Percentiles rank a stretch among this genome's conserved stretches.
Evolutionary conservation across 1,284 basidiomycete genomes (phyloP).

Genomic region (Schizopora paradoxa): DNA sequence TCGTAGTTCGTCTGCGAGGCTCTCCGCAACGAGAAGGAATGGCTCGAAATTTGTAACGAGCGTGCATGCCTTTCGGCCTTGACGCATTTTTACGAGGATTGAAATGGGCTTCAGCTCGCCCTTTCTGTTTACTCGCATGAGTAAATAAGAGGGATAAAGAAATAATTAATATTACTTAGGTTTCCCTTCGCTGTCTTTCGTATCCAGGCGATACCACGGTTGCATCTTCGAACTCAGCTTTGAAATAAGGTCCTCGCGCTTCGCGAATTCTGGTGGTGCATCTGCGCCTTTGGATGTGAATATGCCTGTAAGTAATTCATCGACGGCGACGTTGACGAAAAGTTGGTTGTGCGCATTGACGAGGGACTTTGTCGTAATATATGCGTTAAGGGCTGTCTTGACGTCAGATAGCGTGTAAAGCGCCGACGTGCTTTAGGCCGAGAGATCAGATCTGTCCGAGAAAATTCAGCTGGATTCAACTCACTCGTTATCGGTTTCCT

Average conservation of each 20-base stretch:
- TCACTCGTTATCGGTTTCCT: slow-evolving; percentile 52
- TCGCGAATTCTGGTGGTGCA: slow-evolving; percentile 48
- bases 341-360: slow-evolving; percentile 61
- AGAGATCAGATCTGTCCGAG: slow-evolving; percentile 1
- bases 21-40: slow-evolving; percentile 58
- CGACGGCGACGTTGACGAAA: slow-evolving; percentile 63
- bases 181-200: slow-evolving; percentile 45
- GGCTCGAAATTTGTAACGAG: slow-evolving; percentile 74
- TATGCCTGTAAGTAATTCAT: slow-evolving; percentile 42
- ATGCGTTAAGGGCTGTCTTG: slow-evolving; percentile 51
- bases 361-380: slow-evolving; percentile 57
- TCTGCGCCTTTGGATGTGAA: slow-evolving; percentile 29
- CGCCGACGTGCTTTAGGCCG: slow-evolving; percentile 39
- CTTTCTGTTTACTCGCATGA: slow-evolving; percentile 47
- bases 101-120: slow-evolving; percentile 66
- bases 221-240: slow-evolving; percentile 63
- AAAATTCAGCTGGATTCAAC: slow-evolving; percentile 21
- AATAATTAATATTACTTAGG: slow-evolving; percentile 39
- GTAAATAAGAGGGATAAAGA: slow-evolving; percentile 7
- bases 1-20: slow-evolving; percentile 75
- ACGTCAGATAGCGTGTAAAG: slow-evolving; percentile 55
- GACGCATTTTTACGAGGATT: slow-evolving; percentile 64
- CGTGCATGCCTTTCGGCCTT: slow-evolving; percentile 75
- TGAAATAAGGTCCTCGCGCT: slow-evolving; percentile 62
- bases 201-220: slow-evolving; percentile 58